These are phyloP conservation scores for Diversispora eburnea DNA, from an alignment of 192 early-diverging fungal genomes.

Conservation along the genomic window DNA sequence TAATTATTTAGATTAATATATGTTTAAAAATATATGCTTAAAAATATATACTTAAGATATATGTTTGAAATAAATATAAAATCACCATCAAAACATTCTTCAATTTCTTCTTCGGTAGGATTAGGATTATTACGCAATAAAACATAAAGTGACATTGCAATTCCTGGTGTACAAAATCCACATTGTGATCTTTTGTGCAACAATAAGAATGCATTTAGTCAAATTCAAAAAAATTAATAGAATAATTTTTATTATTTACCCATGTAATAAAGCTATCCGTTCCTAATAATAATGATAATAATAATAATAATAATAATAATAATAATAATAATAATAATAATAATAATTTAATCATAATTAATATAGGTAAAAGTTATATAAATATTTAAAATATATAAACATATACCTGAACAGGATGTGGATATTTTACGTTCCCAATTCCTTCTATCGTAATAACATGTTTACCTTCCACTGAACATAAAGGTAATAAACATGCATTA, in stretches of 20 bases:
- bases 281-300: constrained; percentile 11
- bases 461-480: constrained; percentile 65
- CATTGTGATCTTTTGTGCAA: constrained; percentile 62
- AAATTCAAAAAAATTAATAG: neutral
- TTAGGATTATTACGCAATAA: constrained; percentile 67
- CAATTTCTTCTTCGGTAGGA: constrained; percentile 68
- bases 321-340: too few species aligned
- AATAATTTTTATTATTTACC: neutral
- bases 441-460: constrained; percentile 80
- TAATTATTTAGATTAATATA: neutral
- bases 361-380: constrained; percentile 20
- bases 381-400: constrained; percentile 37
- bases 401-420: constrained; percentile 73
- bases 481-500: constrained; percentile 72
- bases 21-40: neutral
- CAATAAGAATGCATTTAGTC: neutral
- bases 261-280: constrained; percentile 26
- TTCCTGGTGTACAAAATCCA: constrained; percentile 90
- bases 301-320: neutral
- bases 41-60: too few species aligned
- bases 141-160: constrained; percentile 84
- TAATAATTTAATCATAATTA: neutral
- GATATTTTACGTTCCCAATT: constrained; percentile 60
- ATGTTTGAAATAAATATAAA: neutral
- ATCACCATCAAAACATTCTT: constrained; percentile 76